A percentile compares a stretch with the other conserved stretches of the same genome.
phyloP scores from a whole-genome alignment of 2,329 filamentous ascomycete species.

The Cercospora sp. region DNA sequence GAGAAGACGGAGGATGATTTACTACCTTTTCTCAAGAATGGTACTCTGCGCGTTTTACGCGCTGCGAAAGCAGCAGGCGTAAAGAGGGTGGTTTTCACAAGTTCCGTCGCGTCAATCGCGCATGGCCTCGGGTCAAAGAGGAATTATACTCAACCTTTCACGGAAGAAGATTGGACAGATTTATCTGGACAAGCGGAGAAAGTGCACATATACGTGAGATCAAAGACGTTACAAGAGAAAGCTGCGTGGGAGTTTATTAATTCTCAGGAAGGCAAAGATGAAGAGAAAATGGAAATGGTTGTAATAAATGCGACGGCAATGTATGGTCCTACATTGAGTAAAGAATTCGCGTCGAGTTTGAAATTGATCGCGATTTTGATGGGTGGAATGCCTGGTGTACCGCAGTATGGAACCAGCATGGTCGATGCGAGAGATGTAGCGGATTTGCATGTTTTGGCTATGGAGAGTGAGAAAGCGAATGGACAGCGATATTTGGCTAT shows the following conservation, averaged over 20 bases:
- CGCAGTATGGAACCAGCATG: slow-evolving; percentile 23
- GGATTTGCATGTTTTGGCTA: slow-evolving; percentile 16
- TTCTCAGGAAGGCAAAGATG: neutral
- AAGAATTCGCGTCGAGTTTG: slow-evolving; percentile 20
- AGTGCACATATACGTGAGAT: slow-evolving; percentile 22
- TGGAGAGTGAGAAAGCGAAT: slow-evolving; percentile 15
- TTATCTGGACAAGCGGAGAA: slow-evolving; percentile 23
- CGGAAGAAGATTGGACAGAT: slow-evolving; percentile 26
- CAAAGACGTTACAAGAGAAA: slow-evolving; percentile 25
- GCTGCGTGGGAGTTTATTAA: slow-evolving; percentile 22
- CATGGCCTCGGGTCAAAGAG: slow-evolving; percentile 21
- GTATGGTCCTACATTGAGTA: slow-evolving; percentile 23
- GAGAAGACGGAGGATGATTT: slow-evolving; percentile 24
- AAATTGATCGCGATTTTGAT: slow-evolving; percentile 21
- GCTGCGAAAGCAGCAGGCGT: slow-evolving; percentile 17
- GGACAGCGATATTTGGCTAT: slow-evolving; percentile 23
- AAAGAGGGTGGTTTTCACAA: slow-evolving; percentile 21
- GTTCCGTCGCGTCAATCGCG: slow-evolving; percentile 21
- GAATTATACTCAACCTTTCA: slow-evolving; percentile 18
- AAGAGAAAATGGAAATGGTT: slow-evolving; percentile 15
- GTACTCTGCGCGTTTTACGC: slow-evolving; percentile 18
- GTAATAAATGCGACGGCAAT: slow-evolving; percentile 20
- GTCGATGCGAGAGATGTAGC: slow-evolving; percentile 21
- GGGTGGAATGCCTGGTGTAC: slow-evolving; percentile 21
- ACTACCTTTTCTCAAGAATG: slow-evolving; percentile 15